Evolutionary conservation across 1,284 basidiomycete species (phyloP), one percentile per base, ranked within the genome.

Genomic region (Anthracocystis panici-leucophaei): DNA sequence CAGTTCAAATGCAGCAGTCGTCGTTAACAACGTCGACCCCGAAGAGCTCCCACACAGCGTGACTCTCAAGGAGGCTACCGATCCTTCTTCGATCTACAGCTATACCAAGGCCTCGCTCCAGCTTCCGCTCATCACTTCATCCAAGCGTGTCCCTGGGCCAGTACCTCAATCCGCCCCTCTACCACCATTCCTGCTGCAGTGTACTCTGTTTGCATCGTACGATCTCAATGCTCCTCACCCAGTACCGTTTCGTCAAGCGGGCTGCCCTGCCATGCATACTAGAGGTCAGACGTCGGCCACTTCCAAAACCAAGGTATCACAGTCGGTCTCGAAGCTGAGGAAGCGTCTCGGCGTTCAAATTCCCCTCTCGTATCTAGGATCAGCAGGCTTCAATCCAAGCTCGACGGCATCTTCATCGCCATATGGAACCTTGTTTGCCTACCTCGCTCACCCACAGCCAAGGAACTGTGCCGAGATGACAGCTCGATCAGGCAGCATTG

Each of bases 281-380:
- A 65, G 74, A 6, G 68, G 68, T 6, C 33, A 65, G 40, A 14
- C 46, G 3, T 55, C 56, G 8, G 63, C 63, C 2, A 57, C 55
- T 5, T 58, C 53, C 23, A 59, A 58, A 21, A 65, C 41, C 62
- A 60, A 60, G 20, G 55, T 70, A 23, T 35, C 63, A 2, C 57
- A 65, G 25, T 50, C 31, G n/a, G 56, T 69, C 12, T 58, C 72
- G 3, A 64, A 56, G 35, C 50, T 67, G 3, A 57, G 57, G 20
- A 71, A 67, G 48, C 56, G 74, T 16, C 51, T 76, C 14, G 68
- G 68, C 16, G 74, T 76, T 0, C 68, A 76, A 38, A 57, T 76
- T 6, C 74, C 74, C 5, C 45, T 76, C 1, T 20, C 55, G 1
- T 76, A 76, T 31, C 52, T 76, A 0, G 69, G 61, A 20, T 50